Base-by-base conservation (phyloP, 768 basidiomycete genomes). In the Mycena sanguinolenta region DNA sequence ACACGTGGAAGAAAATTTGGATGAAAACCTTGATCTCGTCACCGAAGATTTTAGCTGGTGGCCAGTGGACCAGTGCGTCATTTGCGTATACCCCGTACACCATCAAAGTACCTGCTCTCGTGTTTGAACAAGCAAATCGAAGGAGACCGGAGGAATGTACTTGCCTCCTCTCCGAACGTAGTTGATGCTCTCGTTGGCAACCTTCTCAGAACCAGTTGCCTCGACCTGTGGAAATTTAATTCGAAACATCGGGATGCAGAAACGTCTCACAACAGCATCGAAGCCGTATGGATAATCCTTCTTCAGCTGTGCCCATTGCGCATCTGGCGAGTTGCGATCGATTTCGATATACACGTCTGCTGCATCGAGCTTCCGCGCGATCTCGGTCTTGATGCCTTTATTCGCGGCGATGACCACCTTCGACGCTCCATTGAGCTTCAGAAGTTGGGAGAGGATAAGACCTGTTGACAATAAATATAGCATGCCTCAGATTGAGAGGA, bases 381-480 rank as follows among this genome's bases (percentile, higher is more conserved):
- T 89, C 63, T 95, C 89, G 87, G 92, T 95, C 86, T 97, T 97
- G 77, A 95, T 88, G 49, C 95, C 95, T 79, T 95, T 94, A 82
- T 96, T 95, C 34, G 93, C 93, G 1, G 95, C 95, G 66, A 97
- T 90, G 61, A 94, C 93, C 65, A 96, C 88, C 68, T 88, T 87
- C 27, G 87, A 82, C 19, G 95, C 95, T 52, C 95, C 95, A 77
- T 96, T 96, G 50, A 94, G 84, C 80, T 95, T 95, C 69, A 97
- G 84, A 27, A 97, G 85, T 79, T 97, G 95, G 0, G 95, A 91
- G 53, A 97, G 88, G 71, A 96, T 94, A 39, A 97, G 87, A n/a
- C 95, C 93, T 79, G 57, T 23, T 30, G 27, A 2, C 21, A 16
- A 42, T 52, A 17, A 52, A 25, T 63, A 34, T 4, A 25, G 9